Evolutionary conservation across 2,329 filamentous ascomycete genomes (phyloP), one percentile per base, ranked within the genome.

Genomic region (Ceratocystis smalleyi): DNA sequence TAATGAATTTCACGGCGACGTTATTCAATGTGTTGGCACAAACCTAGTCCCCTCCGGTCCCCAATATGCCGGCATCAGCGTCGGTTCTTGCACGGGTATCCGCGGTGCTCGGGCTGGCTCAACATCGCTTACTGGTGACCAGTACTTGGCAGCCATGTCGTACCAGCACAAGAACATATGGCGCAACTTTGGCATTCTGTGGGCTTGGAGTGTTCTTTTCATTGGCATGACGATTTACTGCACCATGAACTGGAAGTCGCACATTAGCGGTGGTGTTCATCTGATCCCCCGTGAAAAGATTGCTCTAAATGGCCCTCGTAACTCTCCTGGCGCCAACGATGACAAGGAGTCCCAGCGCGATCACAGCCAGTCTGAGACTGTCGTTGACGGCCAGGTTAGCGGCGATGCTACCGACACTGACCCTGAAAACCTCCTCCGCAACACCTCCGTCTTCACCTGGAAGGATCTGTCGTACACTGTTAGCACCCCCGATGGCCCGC

Each of bases 381-480:
- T 62, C 8, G 45, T 55, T 15, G 45, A 61, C 8, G 17, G 40
- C 2, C 66, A 68, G 4, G 27, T 59, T 10, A 32, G 35, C 35
- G 61, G 59, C 32, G 47, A 55, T 35, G 17, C 8, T 22, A 55
- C 64, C 27, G 57, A 64, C 8, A 35, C 49, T 35, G 54, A 61
- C 30, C 30, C 43, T 0, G 64, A 64, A 3, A 70, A 76, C 35
- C 75, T 87, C 0, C 73, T 84, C 35, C 79, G 79, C 30, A 87
- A 88, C 71, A 85, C 81, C 0, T 85, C 83, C 0, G 77, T 87
- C 0, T 88, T 89, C 69, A 90, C 87, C 0, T 91, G 87, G 85
- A 86, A 86, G 70, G 80, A 88, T 65, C 79, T 91, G 0, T 79
- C 76, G 0, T 90, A 89, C 70, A 87, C 82, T 0, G 86, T 91